Base-by-base conservation (phyloP, 2,329 filamentous ascomycete genomes). In the Xylaria sp. region DNA sequence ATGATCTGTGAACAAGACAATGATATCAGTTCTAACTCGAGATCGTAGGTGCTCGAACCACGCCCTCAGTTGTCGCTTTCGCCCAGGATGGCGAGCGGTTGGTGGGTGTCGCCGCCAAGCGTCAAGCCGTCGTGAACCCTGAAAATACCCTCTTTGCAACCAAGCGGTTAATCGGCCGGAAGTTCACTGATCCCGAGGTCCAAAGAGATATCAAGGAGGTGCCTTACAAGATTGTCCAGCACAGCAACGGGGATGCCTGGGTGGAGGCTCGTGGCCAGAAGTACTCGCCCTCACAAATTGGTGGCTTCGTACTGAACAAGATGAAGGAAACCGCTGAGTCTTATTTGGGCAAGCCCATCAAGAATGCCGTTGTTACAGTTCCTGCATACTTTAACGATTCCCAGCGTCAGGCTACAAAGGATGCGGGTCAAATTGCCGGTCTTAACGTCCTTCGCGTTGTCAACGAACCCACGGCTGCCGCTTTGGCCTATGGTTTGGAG, bases 361-460 rank as follows among this genome's bases (percentile, higher is more conserved):
- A 97, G 89, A 97, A 98, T 81, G 95, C 94, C 77, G 95, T 98
- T 71, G 95, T 98, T 76, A 98, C 95, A 71, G 94, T 98, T 46
- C 94, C 94, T 72, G 94, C 94, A 78, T 98, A 98, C 89, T 98
- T 98, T 90, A 98, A 98, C 85, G 94, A 98, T 84, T 94, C 93
- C 70, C 94, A 98, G 86, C 93, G 94, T 85, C 95, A 98, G 85
- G 94, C 94, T 77, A 98, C 94, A 84, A 98, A 98, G 90, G 94
- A 98, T 81, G 95, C 95, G 74, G 95, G 95, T 85, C 93, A 97
- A 83, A 98, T 98, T 78, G 89, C 95, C 78, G 95, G 95, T 81
- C 89, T 98, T 64, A 97, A 98, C 82, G 95, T 98, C 75, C 92
- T 97, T 78, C 94, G 95, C 90, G 94, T 98, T 70, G 94, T 98